Evolutionary conservation across 2,329 filamentous ascomycete genomes (phyloP).

Genomic region (Blastomyces percursus): DNA sequence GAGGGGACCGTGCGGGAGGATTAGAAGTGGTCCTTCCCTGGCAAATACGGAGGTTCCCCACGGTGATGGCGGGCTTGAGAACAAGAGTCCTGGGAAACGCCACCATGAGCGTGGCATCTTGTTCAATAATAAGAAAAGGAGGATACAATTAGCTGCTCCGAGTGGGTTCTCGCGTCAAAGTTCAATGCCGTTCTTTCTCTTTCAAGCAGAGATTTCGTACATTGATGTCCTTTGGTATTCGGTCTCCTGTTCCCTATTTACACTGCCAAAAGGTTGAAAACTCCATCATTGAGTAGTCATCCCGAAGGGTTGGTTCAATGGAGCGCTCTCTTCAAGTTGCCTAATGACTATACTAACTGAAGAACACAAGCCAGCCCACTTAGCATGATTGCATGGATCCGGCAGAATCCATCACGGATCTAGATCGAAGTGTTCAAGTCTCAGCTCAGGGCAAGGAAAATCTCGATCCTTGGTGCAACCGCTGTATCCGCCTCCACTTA

Average conservation of each 20-base stretch:
- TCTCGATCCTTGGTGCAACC: neutral
- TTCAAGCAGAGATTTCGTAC: neutral
- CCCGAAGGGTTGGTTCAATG: slow-evolving; percentile 1
- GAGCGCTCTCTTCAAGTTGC: neutral
- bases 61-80: too few relatives aligned
- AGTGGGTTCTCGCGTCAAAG: neutral
- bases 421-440: neutral
- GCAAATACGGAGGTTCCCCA: neutral
- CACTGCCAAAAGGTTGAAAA: neutral
- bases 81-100: neutral
- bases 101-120: neutral
- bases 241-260: neutral
- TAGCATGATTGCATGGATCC: neutral
- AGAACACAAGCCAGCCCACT: neutral
- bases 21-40: neutral
- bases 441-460: neutral
- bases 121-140: neutral
- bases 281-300: neutral
- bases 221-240: neutral
- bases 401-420: neutral
- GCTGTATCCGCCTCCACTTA: slow-evolving; percentile 1
- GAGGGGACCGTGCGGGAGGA: slow-evolving; percentile 3
- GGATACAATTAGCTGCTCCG: neutral
- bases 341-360: neutral
- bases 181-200: neutral